phyloP scores from a whole-genome alignment of 768 basidiomycete species.

The Amanita molliuscula region DNA sequence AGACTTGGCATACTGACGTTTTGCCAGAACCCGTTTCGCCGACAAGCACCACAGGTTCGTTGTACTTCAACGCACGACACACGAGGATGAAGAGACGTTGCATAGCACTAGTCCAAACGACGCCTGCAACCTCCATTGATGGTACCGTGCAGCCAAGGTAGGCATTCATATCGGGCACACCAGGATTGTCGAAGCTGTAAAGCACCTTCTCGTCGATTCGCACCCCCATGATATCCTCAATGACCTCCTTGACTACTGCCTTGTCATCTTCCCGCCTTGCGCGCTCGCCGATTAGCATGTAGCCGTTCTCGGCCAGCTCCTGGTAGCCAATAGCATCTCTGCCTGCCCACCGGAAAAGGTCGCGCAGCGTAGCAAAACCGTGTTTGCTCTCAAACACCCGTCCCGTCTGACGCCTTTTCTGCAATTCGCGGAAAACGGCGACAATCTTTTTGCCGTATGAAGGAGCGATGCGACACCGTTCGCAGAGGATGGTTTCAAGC shows the following conservation, averaged over 20 bases:
- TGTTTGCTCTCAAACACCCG: conserved; percentile 97
- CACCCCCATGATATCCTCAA: conserved; percentile 85
- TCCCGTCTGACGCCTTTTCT: conserved; percentile 81
- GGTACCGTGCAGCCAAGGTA: conserved; percentile 51
- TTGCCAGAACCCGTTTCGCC: conserved; percentile 98
- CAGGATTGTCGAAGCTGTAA: conserved; percentile 45
- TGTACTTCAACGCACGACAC: conserved; percentile 74
- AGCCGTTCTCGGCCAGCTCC: conserved; percentile 91
- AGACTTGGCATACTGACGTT: conserved; percentile 91
- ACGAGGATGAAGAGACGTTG: conserved; percentile 80
- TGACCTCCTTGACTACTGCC: conserved; percentile 80
- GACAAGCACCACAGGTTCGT: conserved; percentile 92
- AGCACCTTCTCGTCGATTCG: conserved; percentile 61
- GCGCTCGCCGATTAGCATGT: conserved; percentile 94
- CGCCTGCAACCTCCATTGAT: conserved; percentile 22
- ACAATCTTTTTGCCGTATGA: conserved; percentile 91
- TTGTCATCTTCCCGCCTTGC: conserved; percentile 81
- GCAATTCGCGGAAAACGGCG: conserved; percentile 83
- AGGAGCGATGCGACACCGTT: conserved; percentile 86
- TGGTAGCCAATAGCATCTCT: conserved; percentile 85
- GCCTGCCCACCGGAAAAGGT: conserved; percentile 95
- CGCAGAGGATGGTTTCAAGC: conserved; percentile 87
- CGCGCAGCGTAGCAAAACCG: conserved; percentile 92
- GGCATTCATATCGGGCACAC: conserved; percentile 23
- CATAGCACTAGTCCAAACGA: conserved; percentile 94